A percentile compares a stretch with the other conserved stretches of the same genome.
phyloP scores from a whole-genome alignment of 2,329 filamentous ascomycete genomes.

The Ophioceras dolichostomum region DNA sequence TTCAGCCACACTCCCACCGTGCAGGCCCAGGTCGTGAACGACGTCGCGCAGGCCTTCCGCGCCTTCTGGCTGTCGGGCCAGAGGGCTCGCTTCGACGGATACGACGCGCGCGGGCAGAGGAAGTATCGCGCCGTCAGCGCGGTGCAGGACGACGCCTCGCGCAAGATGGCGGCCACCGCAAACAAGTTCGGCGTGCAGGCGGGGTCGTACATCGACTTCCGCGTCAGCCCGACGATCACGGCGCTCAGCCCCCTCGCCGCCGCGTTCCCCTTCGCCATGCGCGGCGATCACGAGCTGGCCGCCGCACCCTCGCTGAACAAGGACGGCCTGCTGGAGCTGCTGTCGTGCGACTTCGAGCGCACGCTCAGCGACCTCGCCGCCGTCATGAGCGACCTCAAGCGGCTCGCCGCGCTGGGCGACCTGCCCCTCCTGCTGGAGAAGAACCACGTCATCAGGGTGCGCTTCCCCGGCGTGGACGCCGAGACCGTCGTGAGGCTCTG shows the following conservation, averaged over 20 bases:
- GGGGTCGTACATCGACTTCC: conserved; percentile 82
- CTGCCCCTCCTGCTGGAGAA: conserved; percentile 66
- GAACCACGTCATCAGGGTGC: conserved; percentile 58
- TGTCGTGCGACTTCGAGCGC: conserved; percentile 80
- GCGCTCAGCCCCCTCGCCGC: conserved; percentile 42
- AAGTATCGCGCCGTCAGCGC: conserved; percentile 66
- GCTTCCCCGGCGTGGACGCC: conserved; percentile 84
- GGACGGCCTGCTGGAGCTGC: conserved; percentile 70
- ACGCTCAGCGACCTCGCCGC: conserved; percentile 73
- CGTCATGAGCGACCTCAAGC: conserved; percentile 70
- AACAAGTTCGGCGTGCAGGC: conserved; percentile 33
- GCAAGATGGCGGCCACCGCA: conserved; percentile 44
- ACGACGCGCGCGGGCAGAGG: conserved; percentile 61
- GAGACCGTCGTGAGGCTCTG: conserved; percentile 73
- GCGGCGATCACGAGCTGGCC: conserved; percentile 26
- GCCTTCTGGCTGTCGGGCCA: conserved; percentile 89
- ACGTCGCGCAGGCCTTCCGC: conserved; percentile 86
- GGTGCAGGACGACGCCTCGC: conserved; percentile 60
- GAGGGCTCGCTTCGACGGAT: conserved; percentile 75
- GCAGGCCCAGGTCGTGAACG: conserved; percentile 83
- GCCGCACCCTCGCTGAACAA: conserved; percentile 56
- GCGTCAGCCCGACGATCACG: conserved; percentile 78
- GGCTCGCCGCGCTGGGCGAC: conserved; percentile 66
- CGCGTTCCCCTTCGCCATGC: conserved; percentile 32
- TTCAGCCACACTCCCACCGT: conserved; percentile 82